Percentiles rank a stretch among this genome's conserved stretches.
These are phyloP conservation scores for Exophiala sp. DNA, from an alignment of 2,329 filamentous ascomycete genomes.

Conservation along the genomic window DNA sequence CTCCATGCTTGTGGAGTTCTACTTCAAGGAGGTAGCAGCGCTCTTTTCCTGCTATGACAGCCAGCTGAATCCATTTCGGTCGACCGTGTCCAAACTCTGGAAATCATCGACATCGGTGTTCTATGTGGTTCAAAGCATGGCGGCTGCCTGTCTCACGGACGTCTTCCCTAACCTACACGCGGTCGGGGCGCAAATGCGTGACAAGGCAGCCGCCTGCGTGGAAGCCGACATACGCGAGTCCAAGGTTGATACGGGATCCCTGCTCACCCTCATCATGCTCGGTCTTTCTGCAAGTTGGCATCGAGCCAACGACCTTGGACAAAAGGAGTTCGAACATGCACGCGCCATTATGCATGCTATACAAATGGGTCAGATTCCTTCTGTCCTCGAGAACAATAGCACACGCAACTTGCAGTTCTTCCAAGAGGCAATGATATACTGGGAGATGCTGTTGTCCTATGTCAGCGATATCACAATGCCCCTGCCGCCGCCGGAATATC, in stretches of 20 bases:
- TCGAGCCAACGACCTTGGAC: conserved; percentile 49
- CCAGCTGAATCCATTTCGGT: conserved; percentile 55
- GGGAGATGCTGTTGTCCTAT: conserved; percentile 55
- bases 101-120: conserved; percentile 54
- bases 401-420: conserved; percentile 44
- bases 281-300: conserved; percentile 58
- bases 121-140: conserved; percentile 59
- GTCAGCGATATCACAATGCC: conserved; percentile 33
- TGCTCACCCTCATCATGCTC: conserved; percentile 54
- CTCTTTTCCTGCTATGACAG: conserved; percentile 62
- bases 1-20: conserved; percentile 56
- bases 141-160: conserved; percentile 55
- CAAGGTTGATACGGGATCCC: conserved; percentile 42
- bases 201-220: conserved; percentile 37
- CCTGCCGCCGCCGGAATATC: conserved; percentile 19
- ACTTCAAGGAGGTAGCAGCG: conserved; percentile 57
- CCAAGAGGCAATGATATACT: conserved; percentile 52
- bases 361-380: background rate
- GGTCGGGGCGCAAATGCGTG: conserved; percentile 47
- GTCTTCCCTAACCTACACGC: conserved; percentile 50
- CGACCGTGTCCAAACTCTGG: conserved; percentile 53
- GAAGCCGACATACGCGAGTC: conserved; percentile 27
- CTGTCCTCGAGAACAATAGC: conserved; percentile 1
- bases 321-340: conserved; percentile 2
- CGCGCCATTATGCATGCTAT: conserved; percentile 23